These are phyloP conservation scores for Lasiodiplodia theobromae DNA, from an alignment of 2,329 filamentous ascomycete genomes.

Conservation along the genomic window DNA sequence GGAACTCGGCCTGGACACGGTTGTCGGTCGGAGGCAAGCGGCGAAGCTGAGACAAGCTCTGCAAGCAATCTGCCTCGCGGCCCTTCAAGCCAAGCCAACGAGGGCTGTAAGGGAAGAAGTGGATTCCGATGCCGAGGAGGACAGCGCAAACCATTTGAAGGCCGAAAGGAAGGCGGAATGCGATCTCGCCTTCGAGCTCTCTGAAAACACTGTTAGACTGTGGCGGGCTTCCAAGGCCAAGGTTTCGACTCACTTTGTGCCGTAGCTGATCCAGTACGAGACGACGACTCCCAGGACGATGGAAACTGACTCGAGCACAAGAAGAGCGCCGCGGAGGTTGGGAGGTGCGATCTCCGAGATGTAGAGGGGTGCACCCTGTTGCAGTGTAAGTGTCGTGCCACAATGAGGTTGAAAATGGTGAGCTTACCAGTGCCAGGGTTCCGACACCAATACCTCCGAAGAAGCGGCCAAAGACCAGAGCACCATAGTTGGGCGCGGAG, in stretches of 20 bases:
- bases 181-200: constrained; percentile 52
- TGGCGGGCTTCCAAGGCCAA: background rate
- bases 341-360: constrained; percentile 75
- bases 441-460: constrained; percentile 44
- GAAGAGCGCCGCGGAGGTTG: constrained; percentile 72
- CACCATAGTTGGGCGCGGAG: constrained; percentile 38
- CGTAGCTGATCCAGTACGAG: constrained; percentile 53
- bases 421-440: constrained; percentile 44
- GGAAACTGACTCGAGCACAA: constrained; percentile 52
- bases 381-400: constrained; percentile 50
- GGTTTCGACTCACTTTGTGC: constrained; percentile 44
- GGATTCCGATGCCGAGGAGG: constrained; percentile 40
- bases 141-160: constrained; percentile 52
- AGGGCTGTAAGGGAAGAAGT: constrained; percentile 45
- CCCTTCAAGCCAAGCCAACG: constrained; percentile 43
- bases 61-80: constrained; percentile 41
- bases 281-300: constrained; percentile 53
- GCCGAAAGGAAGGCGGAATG: constrained; percentile 57
- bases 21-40: constrained; percentile 33
- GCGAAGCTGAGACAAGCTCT: constrained; percentile 40
- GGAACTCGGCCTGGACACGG: constrained; percentile 34
- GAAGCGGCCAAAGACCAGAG: constrained; percentile 42
- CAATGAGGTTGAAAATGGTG: constrained; percentile 58
- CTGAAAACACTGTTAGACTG: background rate
- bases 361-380: constrained; percentile 63